These are phyloP conservation scores for Calcarisporium arbuscula DNA, from an alignment of 2,329 filamentous ascomycete genomes.

Conservation along the genomic window DNA sequence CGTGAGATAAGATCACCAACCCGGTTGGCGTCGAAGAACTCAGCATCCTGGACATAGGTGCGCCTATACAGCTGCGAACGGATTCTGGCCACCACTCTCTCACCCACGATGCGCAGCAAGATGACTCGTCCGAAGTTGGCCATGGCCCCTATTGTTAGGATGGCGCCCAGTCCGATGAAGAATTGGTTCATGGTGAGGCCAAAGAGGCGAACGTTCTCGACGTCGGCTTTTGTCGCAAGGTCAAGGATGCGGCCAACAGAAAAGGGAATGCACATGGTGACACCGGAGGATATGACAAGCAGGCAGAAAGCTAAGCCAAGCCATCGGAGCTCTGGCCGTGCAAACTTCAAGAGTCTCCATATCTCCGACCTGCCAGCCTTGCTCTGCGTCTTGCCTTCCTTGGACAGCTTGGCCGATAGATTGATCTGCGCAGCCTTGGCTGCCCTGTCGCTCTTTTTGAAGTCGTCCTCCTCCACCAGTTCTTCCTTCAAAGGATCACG, in stretches of 20 bases:
- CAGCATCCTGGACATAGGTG: conserved; percentile 94
- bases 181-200: conserved; percentile 82
- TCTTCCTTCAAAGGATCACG: too few relatives aligned
- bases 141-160: conserved; percentile 76
- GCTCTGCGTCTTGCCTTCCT: conserved; percentile 59
- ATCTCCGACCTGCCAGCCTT: conserved; percentile 68
- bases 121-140: conserved; percentile 95
- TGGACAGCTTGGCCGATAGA: conserved; percentile 78
- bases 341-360: conserved; percentile 82
- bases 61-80: conserved; percentile 84
- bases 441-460: conserved; percentile 73
- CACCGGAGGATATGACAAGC: conserved; percentile 79
- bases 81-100: conserved; percentile 85
- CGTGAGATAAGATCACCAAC: conserved; percentile 95
- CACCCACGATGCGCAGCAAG: conserved; percentile 86
- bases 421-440: conserved; percentile 84
- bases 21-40: conserved; percentile 97
- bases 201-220: conserved; percentile 66
- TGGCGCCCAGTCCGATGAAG: conserved; percentile 69
- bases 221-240: conserved; percentile 68
- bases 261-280: conserved; percentile 95
- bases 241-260: conserved; percentile 95
- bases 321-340: conserved; percentile 73
- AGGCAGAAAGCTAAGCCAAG: conserved; percentile 76
- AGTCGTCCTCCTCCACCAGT: conserved; percentile 35